Percentiles rank a stretch among this genome's conserved stretches.
phyloP scores from a whole-genome alignment of 176 grass and related monocot genomes.

The Panicum miliaceum region DNA sequence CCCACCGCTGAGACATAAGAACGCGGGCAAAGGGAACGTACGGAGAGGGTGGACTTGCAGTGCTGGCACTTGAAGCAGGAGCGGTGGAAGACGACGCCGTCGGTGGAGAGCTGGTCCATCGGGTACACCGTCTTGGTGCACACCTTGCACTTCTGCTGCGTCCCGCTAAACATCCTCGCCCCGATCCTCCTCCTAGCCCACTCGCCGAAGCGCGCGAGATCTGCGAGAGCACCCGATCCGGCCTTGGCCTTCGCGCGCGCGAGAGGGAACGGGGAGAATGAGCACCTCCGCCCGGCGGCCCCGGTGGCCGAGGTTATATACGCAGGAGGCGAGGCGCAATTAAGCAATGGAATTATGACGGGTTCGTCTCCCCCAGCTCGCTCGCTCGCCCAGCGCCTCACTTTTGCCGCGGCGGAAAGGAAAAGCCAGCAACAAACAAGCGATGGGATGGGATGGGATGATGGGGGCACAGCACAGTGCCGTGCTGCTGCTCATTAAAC shows the following conservation, averaged over 20 bases:
- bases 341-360: conserved; percentile 45
- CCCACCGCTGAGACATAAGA: neutral
- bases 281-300: conserved; percentile 7
- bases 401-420: conserved; percentile 56
- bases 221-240: conserved; percentile 6
- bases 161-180: conserved; percentile 61
- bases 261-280: neutral
- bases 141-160: conserved; percentile 84
- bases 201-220: conserved; percentile 34
- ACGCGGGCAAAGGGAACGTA: conserved; percentile 10
- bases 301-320: conserved; percentile 46
- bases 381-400: conserved; percentile 8
- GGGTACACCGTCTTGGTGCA: conserved; percentile 95
- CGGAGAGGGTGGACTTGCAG: conserved; percentile 92
- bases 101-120: conserved; percentile 89
- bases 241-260: conserved; percentile 24
- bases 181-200: neutral
- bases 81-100: conserved; percentile 71
- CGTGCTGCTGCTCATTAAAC: conserved; percentile 19
- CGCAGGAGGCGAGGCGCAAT: neutral
- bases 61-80: conserved; percentile 94
- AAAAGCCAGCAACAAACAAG: conserved; percentile 18
- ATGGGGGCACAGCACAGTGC: conserved; percentile 9
- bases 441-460: neutral
- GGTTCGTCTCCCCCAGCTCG: conserved; percentile 34